Conservation (phyloP, 1,284 basidiomycete species). For the Trametes polyzona region DNA sequence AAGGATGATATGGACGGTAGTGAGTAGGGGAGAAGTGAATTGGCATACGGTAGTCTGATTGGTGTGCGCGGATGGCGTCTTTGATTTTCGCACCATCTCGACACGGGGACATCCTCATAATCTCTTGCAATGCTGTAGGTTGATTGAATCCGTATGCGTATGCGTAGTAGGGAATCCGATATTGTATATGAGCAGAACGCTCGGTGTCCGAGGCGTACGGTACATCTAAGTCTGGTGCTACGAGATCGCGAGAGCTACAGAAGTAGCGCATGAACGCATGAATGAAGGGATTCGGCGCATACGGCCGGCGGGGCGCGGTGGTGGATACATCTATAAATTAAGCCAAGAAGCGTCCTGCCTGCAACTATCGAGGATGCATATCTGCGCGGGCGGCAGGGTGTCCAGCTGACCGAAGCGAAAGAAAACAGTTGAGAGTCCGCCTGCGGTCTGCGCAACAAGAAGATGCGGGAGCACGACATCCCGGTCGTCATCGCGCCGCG, state of each 20-base stretch:
- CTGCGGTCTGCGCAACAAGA: slow-evolving; percentile 8
- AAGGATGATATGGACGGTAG: not conserved
- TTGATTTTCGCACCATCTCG: not conserved
- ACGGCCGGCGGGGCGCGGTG: no score
- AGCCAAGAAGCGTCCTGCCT: no score
- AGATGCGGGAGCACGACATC: not conserved
- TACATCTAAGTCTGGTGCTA: slow-evolving; percentile 12
- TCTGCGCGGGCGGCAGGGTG: no score
- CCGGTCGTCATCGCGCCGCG: not conserved
- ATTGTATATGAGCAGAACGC: slow-evolving; percentile 8
- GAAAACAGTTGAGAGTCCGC: no score
- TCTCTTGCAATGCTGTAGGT: slow-evolving; percentile 14
- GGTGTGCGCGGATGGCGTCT: not conserved
- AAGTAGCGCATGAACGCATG: no score
- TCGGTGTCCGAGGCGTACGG: slow-evolving; percentile 5
- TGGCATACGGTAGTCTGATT: not conserved
- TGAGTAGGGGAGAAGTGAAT: not conserved
- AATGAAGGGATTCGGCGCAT: no score
- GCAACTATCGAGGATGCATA: not conserved
- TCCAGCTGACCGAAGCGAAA: no score
- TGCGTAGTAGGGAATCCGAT: not conserved
- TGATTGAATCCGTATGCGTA: no score
- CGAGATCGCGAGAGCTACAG: not conserved
- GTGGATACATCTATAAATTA: no score
- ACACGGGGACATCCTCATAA: not conserved